A percentile compares a stretch with the other conserved stretches of the same genome.
These are phyloP conservation scores for Xanthoconium purpureum DNA, from an alignment of 768 basidiomycete species.

Conservation along the genomic window DNA sequence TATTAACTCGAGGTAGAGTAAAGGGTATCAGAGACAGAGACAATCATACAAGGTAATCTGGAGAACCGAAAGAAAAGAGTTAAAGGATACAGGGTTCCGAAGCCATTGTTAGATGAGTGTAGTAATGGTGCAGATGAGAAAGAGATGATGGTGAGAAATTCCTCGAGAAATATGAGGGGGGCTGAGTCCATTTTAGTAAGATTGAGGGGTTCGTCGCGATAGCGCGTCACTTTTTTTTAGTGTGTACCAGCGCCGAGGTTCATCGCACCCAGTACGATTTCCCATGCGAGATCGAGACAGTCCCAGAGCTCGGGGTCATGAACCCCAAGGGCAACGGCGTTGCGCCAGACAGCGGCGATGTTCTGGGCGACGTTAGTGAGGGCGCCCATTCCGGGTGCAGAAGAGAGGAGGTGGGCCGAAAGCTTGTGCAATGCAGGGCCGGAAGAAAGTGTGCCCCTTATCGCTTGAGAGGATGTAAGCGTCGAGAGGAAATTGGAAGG, in stretches of 20 bases:
- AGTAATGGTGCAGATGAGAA: slow-evolving; percentile 20
- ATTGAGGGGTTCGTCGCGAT: slow-evolving; percentile 18
- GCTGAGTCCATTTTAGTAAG: slow-evolving; percentile 19
- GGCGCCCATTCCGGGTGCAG: slow-evolving; percentile 41
- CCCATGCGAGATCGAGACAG: slow-evolving; percentile 65
- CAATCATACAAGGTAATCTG: slow-evolving; percentile 20
- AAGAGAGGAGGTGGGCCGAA: slow-evolving; percentile 48
- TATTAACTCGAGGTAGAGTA: slow-evolving; percentile 31
- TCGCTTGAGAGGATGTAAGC: slow-evolving; percentile 28
- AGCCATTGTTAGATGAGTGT: slow-evolving; percentile 16
- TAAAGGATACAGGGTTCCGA: slow-evolving; percentile 30
- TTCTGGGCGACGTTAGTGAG: slow-evolving; percentile 47
- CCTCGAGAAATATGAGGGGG: slow-evolving; percentile 9
- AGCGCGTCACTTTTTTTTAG: slow-evolving; percentile 21
- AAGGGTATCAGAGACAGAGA: slow-evolving; percentile 25
- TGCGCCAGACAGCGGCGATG: slow-evolving; percentile 70
- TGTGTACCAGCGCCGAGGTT: slow-evolving; percentile 45
- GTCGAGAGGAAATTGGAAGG: slow-evolving; percentile 31
- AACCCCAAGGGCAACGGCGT: slow-evolving; percentile 66
- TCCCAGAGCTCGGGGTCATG: slow-evolving; percentile 66
- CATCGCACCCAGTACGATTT: slow-evolving; percentile 59
- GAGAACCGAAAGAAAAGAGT: slow-evolving; percentile 2
- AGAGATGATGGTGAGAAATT: slow-evolving; percentile 27
- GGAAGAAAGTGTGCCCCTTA: slow-evolving; percentile 45
- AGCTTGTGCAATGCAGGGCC: slow-evolving; percentile 53